A percentile compares a stretch with the other conserved stretches of the same genome.
phyloP scores from a whole-genome alignment of 306 rosid species.

The Vigna mungo region DNA sequence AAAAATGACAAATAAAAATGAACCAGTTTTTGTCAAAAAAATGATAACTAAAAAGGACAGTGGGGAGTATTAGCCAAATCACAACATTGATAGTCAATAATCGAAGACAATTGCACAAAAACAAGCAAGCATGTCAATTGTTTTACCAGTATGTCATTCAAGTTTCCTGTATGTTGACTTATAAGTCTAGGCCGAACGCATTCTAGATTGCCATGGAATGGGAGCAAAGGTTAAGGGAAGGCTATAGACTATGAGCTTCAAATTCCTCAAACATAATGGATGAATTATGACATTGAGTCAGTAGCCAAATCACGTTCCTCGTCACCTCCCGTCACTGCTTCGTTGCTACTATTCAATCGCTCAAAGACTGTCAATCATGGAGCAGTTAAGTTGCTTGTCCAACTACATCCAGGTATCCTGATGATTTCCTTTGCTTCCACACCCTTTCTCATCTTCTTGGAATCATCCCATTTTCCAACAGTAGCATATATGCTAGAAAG shows the following conservation, averaged over 20 bases:
- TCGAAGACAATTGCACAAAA: background rate
- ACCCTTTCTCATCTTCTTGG: conserved; percentile 51
- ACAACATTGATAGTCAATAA: background rate
- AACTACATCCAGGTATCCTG: conserved; percentile 73
- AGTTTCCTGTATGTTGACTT: background rate
- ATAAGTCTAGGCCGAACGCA: background rate
- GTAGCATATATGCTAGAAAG: conserved; percentile 68
- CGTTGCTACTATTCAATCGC: conserved; percentile 13
- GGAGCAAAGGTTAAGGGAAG: background rate
- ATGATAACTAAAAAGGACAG: no score
- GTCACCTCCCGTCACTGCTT: conserved; percentile 43
- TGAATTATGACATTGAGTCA: conserved; percentile 55
- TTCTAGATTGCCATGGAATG: background rate
- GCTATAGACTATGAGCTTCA: conserved; percentile 48
- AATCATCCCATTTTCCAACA: conserved; percentile 66
- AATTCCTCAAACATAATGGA: conserved; percentile 55
- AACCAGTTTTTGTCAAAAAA: no score
- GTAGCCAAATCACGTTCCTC: conserved; percentile 51
- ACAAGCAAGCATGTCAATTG: background rate
- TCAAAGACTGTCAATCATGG: conserved; percentile 10
- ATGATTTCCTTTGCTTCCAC: conserved; percentile 47
- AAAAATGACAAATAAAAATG: no score
- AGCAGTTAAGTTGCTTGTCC: conserved; percentile 48
- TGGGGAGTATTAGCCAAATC: background rate
- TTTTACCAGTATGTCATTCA: background rate